Conservation (phyloP, 192 early-diverging fungal species). For the Coemansia sp. region DNA sequence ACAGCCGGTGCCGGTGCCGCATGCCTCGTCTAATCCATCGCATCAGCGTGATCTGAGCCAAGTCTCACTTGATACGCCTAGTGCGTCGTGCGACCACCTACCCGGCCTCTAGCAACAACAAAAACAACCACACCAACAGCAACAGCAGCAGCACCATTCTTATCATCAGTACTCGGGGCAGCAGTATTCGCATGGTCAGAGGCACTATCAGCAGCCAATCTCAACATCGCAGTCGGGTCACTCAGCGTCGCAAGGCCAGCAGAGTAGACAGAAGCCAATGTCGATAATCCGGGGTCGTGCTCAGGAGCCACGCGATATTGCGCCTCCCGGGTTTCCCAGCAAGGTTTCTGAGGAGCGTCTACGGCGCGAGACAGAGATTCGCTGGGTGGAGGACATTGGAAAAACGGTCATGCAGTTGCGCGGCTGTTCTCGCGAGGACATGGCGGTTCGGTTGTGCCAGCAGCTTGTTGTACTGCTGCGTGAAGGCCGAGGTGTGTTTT, state of each 20-base stretch:
- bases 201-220: conserved; percentile 9
- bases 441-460: conserved; percentile 33
- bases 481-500: conserved; percentile 47
- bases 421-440: conserved; percentile 27
- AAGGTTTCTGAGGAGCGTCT: conserved; percentile 42
- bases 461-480: conserved; percentile 37
- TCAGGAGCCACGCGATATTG: conserved; percentile 19
- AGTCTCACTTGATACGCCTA: conserved; percentile 13
- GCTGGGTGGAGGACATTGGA: conserved; percentile 47
- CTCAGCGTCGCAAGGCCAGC: conserved; percentile 3
- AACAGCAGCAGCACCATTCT: conserved; percentile 9
- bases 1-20: conserved; percentile 8
- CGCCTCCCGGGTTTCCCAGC: conserved; percentile 34
- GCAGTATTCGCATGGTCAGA: conserved; percentile 2
- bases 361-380: conserved; percentile 48
- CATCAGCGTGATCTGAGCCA: conserved; percentile 22
- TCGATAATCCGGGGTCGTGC: conserved; percentile 2
- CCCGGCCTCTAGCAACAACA: conserved; percentile 1
- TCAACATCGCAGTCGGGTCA: conserved; percentile 2
- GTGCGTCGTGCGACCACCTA: conserved; percentile 22
- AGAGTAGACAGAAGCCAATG: conserved; percentile 3
- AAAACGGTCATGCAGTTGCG: conserved; percentile 31
- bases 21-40: neutral
- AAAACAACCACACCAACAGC: neutral
- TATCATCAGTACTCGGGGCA: neutral